These are phyloP conservation scores for Coniochaeta ligniaria DNA, from an alignment of 2,329 filamentous ascomycete species.

Conservation along the genomic window DNA sequence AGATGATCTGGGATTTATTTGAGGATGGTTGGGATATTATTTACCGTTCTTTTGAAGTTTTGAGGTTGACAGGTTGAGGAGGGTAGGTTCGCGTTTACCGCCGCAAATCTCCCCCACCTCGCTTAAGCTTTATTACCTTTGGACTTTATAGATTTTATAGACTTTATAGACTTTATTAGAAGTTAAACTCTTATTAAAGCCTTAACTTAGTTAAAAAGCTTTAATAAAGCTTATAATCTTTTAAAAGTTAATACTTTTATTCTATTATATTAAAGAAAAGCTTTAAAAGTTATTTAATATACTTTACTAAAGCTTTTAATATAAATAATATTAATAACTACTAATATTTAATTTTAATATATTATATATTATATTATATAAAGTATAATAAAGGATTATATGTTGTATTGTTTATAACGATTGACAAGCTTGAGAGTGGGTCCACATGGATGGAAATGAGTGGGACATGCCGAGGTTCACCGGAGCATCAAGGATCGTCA, in stretches of 20 bases:
- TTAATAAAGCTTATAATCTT: too few species aligned
- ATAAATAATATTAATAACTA: not conserved
- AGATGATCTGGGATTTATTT: not conserved
- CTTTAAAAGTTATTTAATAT: not conserved
- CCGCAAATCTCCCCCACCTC: not conserved
- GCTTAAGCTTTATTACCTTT: too few species aligned
- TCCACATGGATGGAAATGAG: not conserved
- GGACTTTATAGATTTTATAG: too few species aligned
- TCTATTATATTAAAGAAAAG: too few species aligned
- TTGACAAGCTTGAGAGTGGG: not conserved
- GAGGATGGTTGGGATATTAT: not conserved
- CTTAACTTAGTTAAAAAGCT: too few species aligned
- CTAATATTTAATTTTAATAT: not conserved
- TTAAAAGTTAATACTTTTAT: too few species aligned
- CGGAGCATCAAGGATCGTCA: not conserved
- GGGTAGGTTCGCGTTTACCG: not conserved
- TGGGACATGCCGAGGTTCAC: not conserved
- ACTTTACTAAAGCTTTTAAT: not conserved
- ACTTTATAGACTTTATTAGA: too few species aligned
- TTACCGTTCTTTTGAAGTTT: not conserved
- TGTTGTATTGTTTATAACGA: not conserved
- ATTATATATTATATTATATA: not conserved
- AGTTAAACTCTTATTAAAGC: too few species aligned
- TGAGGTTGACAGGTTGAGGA: not conserved
- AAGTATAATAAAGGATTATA: not conserved